Percentiles rank a stretch among this genome's conserved stretches.
phyloP scores from a whole-genome alignment of 257 asterid species.

The Eucommia ulmoides region DNA sequence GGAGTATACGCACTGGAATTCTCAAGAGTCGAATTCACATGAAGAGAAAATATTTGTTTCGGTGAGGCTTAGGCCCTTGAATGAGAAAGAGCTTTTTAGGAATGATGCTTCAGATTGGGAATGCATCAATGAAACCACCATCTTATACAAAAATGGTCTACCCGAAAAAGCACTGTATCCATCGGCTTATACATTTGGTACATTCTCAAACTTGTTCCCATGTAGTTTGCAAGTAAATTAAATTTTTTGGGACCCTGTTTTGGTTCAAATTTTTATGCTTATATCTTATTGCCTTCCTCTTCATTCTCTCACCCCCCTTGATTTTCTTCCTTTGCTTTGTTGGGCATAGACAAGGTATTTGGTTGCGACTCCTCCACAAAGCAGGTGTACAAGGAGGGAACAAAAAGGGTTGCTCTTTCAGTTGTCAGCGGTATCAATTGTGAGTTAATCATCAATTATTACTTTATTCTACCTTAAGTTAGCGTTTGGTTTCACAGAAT shows the following conservation, averaged over 20 bases:
- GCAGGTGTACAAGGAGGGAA: slow-evolving; percentile 74
- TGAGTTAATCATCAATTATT: too few relatives aligned
- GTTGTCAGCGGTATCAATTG: slow-evolving; percentile 79
- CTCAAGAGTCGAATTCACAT: slow-evolving; percentile 1
- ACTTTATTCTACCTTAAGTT: too few relatives aligned
- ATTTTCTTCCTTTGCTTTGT: too few relatives aligned
- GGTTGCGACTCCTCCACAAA: slow-evolving; percentile 44
- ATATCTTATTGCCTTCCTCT: not conserved
- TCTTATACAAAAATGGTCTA: slow-evolving; percentile 5
- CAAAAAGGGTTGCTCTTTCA: slow-evolving; percentile 70
- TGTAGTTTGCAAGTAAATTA: too few relatives aligned
- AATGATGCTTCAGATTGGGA: slow-evolving; percentile 10
- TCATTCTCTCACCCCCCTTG: too few relatives aligned
- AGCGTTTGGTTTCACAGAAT: too few relatives aligned
- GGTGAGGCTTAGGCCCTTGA: slow-evolving; percentile 10
- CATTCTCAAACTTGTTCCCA: too few relatives aligned
- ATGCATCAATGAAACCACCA: slow-evolving; percentile 10
- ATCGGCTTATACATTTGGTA: slow-evolving; percentile 9
- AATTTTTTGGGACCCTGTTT: too few relatives aligned
- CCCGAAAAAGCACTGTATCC: slow-evolving; percentile 4
- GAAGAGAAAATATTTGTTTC: slow-evolving; percentile 11
- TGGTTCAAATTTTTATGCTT: not conserved
- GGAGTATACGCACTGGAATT: slow-evolving; percentile 8
- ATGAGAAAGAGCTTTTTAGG: slow-evolving; percentile 6
- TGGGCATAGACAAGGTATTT: slow-evolving; percentile 63